phyloP scores from a whole-genome alignment of 2,329 filamentous ascomycete genomes.

The Claviceps sp. region DNA sequence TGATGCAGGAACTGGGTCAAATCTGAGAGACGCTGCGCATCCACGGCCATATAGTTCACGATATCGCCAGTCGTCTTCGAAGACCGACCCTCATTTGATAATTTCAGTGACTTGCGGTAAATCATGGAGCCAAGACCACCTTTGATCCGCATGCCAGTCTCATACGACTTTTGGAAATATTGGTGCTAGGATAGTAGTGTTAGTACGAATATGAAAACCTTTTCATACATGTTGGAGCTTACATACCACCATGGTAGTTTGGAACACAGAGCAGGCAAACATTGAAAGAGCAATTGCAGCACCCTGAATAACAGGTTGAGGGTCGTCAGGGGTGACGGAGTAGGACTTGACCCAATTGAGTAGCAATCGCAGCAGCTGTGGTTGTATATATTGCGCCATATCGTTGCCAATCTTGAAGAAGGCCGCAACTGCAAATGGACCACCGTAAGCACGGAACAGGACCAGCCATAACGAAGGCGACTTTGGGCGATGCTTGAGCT shows the following conservation, averaged over 20 bases:
- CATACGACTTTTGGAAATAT: slow-evolving; percentile 92
- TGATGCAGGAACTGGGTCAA: slow-evolving; percentile 92
- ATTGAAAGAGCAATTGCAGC: slow-evolving; percentile 81
- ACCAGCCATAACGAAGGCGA: slow-evolving; percentile 66
- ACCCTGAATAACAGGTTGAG: slow-evolving; percentile 70
- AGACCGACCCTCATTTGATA: slow-evolving; percentile 86
- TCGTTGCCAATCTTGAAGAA: slow-evolving; percentile 88
- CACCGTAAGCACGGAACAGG: slow-evolving; percentile 70
- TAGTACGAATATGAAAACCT: neutral
- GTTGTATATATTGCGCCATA: slow-evolving; percentile 73
- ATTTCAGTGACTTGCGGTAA: slow-evolving; percentile 76
- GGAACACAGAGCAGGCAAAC: slow-evolving; percentile 75
- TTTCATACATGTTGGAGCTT: neutral
- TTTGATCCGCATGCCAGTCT: slow-evolving; percentile 95
- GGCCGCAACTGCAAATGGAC: slow-evolving; percentile 67
- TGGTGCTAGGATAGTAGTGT: slow-evolving; percentile 45
- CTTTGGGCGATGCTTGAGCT: slow-evolving; percentile 54
- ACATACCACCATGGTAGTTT: slow-evolving; percentile 64
- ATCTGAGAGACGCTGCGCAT: slow-evolving; percentile 89
- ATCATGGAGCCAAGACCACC: slow-evolving; percentile 80
- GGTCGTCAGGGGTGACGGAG: slow-evolving; percentile 32
- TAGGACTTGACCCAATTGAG: slow-evolving; percentile 81
- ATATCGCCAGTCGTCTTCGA: slow-evolving; percentile 92
- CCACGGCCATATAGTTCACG: slow-evolving; percentile 98
- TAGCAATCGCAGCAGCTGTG: slow-evolving; percentile 72